A percentile compares a stretch with the other conserved stretches of the same genome.
Conservation (phyloP, 1,284 basidiomycete species). For the Anthracocystis walkeri region DNA sequence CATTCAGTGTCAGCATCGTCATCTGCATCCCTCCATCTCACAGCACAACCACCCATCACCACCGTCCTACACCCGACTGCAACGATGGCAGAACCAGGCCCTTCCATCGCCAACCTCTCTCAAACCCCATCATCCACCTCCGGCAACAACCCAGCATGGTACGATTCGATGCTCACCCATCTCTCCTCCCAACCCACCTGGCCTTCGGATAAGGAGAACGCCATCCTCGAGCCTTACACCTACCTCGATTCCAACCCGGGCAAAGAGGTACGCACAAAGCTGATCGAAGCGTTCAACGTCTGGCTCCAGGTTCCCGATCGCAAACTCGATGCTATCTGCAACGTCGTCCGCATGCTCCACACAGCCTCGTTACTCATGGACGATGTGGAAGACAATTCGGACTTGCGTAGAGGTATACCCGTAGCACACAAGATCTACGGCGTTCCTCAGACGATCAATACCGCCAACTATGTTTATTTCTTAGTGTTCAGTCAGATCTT, state of each 20-base stretch:
- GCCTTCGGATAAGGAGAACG: conserved; percentile 69
- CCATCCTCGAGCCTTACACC: conserved; percentile 82
- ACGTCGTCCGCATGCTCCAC: conserved; percentile 92
- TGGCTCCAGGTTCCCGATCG: conserved; percentile 87
- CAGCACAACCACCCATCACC: neutral
- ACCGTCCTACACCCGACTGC: neutral
- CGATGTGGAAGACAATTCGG: conserved; percentile 96
- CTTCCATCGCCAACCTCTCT: conserved; percentile 48
- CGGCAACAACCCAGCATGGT: conserved; percentile 56
- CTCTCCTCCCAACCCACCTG: conserved; percentile 67
- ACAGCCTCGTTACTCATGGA: conserved; percentile 93
- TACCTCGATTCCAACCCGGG: conserved; percentile 89
- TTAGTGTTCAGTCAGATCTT: conserved; percentile 68
- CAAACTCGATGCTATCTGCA: conserved; percentile 80
- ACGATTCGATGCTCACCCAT: conserved; percentile 64
- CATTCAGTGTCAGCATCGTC: neutral
- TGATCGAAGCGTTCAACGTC: conserved; percentile 92
- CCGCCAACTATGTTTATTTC: conserved; percentile 97
- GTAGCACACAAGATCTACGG: conserved; percentile 97
- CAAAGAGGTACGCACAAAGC: conserved; percentile 88
- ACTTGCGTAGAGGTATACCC: conserved; percentile 85
- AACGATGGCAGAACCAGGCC: conserved; percentile 25
- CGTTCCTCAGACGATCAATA: conserved; percentile 95
- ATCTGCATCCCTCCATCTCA: neutral
- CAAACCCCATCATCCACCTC: conserved; percentile 37